Evolutionary conservation across 768 basidiomycete genomes (phyloP).

Genomic region (Postia placenta): DNA sequence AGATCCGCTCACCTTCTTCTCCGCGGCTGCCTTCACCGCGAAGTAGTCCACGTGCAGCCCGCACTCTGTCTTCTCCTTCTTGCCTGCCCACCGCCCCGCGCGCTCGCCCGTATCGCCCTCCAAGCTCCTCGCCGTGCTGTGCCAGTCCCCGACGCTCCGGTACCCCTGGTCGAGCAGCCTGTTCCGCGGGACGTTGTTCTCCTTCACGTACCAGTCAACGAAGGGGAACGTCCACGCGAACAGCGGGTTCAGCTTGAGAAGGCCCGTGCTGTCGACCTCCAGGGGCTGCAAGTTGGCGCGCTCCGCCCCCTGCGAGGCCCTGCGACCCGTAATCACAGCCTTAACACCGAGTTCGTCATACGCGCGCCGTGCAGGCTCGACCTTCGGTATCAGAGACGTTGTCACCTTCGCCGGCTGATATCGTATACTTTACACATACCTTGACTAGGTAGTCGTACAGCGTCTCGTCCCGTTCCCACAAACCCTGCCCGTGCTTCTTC

Average conservation of each 20-base stretch:
- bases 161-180: constrained; percentile 86
- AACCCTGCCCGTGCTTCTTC: constrained; percentile 62
- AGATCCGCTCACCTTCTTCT: constrained; percentile 23
- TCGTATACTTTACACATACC: constrained; percentile 34
- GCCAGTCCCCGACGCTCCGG: constrained; percentile 96
- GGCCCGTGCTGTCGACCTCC: constrained; percentile 84
- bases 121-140: constrained; percentile 78
- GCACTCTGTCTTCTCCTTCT: constrained; percentile 85
- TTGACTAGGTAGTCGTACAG: constrained; percentile 91
- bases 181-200: constrained; percentile 84
- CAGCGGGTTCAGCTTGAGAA: constrained; percentile 93
- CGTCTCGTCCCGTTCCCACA: constrained; percentile 88
- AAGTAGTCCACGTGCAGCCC: constrained; percentile 93
- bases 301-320: constrained; percentile 91
- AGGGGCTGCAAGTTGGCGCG: constrained; percentile 77
- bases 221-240: constrained; percentile 81
- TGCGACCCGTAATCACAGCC: constrained; percentile 91
- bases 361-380: constrained; percentile 87
- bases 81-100: constrained; percentile 88
- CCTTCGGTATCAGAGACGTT: constrained; percentile 37
- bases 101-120: constrained; percentile 71
- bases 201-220: constrained; percentile 80
- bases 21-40: constrained; percentile 56
- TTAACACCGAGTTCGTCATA: constrained; percentile 75
- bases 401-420: background rate